phyloP scores from a whole-genome alignment of 2,329 filamentous ascomycete genomes.

The Didymella pinodella region DNA sequence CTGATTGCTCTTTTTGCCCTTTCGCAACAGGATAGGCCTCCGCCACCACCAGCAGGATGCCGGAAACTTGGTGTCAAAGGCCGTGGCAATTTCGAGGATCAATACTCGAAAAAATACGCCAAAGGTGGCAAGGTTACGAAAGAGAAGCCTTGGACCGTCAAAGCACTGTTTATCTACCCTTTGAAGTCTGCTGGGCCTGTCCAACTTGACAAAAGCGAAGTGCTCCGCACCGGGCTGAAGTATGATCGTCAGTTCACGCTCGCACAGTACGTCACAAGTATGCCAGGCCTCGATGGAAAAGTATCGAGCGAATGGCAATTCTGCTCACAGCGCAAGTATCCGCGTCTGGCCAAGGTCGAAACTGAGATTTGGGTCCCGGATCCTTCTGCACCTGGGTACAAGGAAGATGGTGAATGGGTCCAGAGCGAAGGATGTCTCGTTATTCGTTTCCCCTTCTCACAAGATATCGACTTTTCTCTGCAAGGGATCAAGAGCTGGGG shows the following conservation, averaged over 20 bases:
- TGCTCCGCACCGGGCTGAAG: constrained; percentile 73
- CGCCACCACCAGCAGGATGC: constrained; percentile 56
- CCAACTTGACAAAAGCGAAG: constrained; percentile 70
- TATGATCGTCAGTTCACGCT: constrained; percentile 87
- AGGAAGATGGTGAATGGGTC: constrained; percentile 58
- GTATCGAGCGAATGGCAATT: constrained; percentile 67
- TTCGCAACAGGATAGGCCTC: constrained; percentile 32
- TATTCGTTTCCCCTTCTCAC: constrained; percentile 67
- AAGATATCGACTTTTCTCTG: constrained; percentile 44
- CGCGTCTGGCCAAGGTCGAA: constrained; percentile 73
- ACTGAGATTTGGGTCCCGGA: constrained; percentile 75
- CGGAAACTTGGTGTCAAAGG: constrained; percentile 59
- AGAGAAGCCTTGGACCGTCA: constrained; percentile 56
- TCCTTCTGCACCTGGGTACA: constrained; percentile 61
- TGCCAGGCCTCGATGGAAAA: constrained; percentile 55
- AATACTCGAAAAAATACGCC: constrained; percentile 62
- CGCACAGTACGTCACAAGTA: constrained; percentile 65
- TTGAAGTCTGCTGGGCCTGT: constrained; percentile 83
- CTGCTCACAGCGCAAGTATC: constrained; percentile 73
- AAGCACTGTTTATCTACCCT: constrained; percentile 81
- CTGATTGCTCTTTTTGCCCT: constrained; percentile 35
- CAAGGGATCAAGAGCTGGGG: constrained; percentile 45
- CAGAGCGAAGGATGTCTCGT: constrained; percentile 68
- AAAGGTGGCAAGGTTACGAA: constrained; percentile 37
- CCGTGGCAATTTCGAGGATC: constrained; percentile 63